These are phyloP conservation scores for Micractinium sp. DNA, from an alignment of 139 green algal genomes.

Conservation along the genomic window DNA sequence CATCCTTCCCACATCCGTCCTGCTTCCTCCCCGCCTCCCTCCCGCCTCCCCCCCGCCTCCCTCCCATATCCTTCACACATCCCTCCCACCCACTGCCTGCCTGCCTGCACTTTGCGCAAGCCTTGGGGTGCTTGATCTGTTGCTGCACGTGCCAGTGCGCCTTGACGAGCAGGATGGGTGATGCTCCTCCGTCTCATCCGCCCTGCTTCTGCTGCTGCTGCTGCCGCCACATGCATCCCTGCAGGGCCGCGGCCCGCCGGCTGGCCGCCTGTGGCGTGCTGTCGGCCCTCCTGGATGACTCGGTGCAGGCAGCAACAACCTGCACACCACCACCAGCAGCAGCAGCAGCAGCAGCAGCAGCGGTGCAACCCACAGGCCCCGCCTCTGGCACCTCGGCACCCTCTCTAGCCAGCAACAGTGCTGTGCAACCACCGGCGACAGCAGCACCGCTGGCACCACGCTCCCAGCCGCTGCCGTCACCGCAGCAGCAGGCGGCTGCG, in stretches of 20 bases:
- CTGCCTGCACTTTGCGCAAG: no score
- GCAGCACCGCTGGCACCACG: background rate
- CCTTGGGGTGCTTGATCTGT: no score
- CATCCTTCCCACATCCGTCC: no score
- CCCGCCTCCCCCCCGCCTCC: no score
- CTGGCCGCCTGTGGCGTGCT: conserved; percentile 44
- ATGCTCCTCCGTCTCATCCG: background rate
- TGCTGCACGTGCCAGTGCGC: no score
- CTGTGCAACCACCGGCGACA: background rate
- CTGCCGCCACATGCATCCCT: background rate
- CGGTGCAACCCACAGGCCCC: background rate
- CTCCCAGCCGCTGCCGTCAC: background rate
- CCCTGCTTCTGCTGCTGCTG: background rate
- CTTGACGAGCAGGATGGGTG: no score
- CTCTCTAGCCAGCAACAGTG: background rate
- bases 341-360: background rate
- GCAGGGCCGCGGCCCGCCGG: conserved; percentile 46
- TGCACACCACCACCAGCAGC: background rate
- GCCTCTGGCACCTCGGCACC: background rate
- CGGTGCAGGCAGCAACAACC: background rate
- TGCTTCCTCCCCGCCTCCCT: no score
- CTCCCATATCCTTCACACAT: no score
- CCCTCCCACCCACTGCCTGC: no score
- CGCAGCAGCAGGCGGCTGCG: background rate
- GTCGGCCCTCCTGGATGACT: conserved; percentile 25